These are phyloP conservation scores for Phtheirospermum japonicum DNA, from an alignment of 257 asterid genomes.

Conservation along the genomic window DNA sequence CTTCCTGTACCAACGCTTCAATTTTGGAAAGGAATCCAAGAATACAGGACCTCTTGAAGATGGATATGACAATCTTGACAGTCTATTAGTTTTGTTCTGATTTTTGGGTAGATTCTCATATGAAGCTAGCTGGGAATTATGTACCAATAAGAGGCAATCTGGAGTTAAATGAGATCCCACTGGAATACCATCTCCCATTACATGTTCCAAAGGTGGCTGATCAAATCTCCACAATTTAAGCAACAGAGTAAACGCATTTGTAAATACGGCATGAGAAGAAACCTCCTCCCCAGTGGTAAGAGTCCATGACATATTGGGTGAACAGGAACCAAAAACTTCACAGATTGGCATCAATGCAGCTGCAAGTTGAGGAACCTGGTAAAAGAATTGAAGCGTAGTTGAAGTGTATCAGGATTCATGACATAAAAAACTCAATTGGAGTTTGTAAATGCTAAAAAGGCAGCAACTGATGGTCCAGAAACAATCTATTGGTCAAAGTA, in stretches of 20 bases:
- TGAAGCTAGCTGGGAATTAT: slow-evolving; percentile 67
- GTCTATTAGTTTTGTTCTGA: slow-evolving; percentile 46
- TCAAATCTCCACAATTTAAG: slow-evolving; percentile 94
- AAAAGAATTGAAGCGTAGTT: slow-evolving; percentile 23
- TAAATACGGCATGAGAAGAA: slow-evolving; percentile 75
- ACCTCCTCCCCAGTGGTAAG: slow-evolving; percentile 73
- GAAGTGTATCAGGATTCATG: slow-evolving; percentile 22
- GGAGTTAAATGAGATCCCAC: slow-evolving; percentile 79
- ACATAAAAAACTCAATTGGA: neutral
- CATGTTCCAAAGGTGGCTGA: slow-evolving; percentile 79
- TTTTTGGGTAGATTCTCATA: slow-evolving; percentile 42
- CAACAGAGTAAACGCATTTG: slow-evolving; percentile 90
- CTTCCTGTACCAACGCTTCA: slow-evolving; percentile 87
- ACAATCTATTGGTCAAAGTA: slow-evolving; percentile 15
- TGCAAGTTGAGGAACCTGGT: slow-evolving; percentile 96
- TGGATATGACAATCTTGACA: slow-evolving; percentile 52
- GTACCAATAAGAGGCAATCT: slow-evolving; percentile 72
- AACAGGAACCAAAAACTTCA: slow-evolving; percentile 90
- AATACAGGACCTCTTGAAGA: slow-evolving; percentile 61
- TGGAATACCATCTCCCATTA: slow-evolving; percentile 61
- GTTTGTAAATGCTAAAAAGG: slow-evolving; percentile 3
- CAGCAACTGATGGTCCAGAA: slow-evolving; percentile 1
- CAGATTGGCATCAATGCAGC: slow-evolving; percentile 96
- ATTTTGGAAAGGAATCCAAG: slow-evolving; percentile 82
- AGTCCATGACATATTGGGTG: slow-evolving; percentile 76